These are phyloP conservation scores for Acorus calamus DNA, from an alignment of 106 monocot species.

Conservation along the genomic window DNA sequence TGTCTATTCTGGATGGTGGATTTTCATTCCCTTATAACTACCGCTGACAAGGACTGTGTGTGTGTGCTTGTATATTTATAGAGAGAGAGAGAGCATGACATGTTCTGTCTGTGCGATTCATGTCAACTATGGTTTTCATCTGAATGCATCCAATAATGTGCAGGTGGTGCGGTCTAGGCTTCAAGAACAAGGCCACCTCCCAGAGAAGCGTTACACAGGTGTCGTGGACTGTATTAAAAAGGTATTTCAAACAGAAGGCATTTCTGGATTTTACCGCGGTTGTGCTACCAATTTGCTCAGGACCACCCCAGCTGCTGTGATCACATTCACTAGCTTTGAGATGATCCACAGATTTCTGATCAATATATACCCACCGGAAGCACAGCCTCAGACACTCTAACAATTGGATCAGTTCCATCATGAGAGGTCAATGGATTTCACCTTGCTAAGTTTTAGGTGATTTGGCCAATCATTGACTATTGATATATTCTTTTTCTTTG, in stretches of 20 bases:
- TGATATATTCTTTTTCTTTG: too few species aligned
- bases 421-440: too few species aligned
- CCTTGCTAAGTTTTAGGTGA: too few species aligned
- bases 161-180: conserved; percentile 86
- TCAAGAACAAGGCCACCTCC: conserved; percentile 71
- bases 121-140: background rate
- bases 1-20: too few species aligned
- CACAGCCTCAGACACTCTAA: conserved; percentile 42
- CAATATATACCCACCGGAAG: conserved; percentile 37
- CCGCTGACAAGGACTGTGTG: too few species aligned
- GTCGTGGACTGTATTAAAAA: conserved; percentile 68
- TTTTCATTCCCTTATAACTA: too few species aligned
- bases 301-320: conserved; percentile 80
- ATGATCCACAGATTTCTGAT: conserved; percentile 80
- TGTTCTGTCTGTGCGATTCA: too few species aligned
- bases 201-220: conserved; percentile 40
- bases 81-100: too few species aligned
- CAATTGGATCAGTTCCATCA: too few species aligned
- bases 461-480: too few species aligned
- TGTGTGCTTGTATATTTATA: too few species aligned
- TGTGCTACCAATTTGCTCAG: conserved; percentile 77
- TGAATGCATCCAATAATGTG: background rate
- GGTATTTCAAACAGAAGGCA: conserved; percentile 47
- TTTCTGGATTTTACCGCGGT: conserved; percentile 75
- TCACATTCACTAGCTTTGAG: conserved; percentile 93